Evolutionary conservation across 345 rosid species (phyloP).

Genomic region (Corchorus capsularis): DNA sequence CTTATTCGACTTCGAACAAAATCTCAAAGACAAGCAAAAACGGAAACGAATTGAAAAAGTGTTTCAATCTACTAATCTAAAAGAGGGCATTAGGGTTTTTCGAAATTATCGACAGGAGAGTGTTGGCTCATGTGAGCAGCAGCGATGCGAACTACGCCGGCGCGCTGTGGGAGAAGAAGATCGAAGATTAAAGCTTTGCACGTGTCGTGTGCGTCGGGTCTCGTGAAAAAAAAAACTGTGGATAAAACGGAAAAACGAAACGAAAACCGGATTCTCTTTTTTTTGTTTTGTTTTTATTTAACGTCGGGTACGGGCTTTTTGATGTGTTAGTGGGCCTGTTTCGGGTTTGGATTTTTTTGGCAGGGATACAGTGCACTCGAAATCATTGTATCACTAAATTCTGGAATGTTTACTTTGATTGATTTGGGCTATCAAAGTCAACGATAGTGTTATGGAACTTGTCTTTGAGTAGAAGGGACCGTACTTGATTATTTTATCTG

Average conservation of each 20-base stretch:
- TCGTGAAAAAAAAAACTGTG: background rate
- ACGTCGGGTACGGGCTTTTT: too few relatives aligned
- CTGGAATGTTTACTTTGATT: too few relatives aligned
- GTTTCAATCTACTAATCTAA: constrained; percentile 6
- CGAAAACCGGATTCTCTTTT: background rate
- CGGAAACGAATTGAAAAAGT: constrained; percentile 34
- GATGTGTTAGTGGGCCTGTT: background rate
- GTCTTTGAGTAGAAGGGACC: background rate
- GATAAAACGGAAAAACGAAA: background rate
- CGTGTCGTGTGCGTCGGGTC: constrained; percentile 28
- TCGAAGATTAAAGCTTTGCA: constrained; percentile 31
- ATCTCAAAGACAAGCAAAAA: constrained; percentile 16
- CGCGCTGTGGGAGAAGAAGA: constrained; percentile 11
- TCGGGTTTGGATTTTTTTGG: background rate
- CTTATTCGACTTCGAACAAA: background rate
- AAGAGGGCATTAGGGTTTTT: constrained; percentile 32
- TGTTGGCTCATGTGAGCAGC: constrained; percentile 16
- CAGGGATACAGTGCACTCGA: background rate
- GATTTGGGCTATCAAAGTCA: too few relatives aligned
- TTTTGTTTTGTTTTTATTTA: background rate
- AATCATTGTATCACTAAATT: too few relatives aligned
- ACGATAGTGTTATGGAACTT: too few relatives aligned
- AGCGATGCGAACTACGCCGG: background rate
- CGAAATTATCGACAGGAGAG: background rate
- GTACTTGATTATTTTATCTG: background rate